Conservation (phyloP, 2,329 filamentous ascomycete species). For the Ophiostoma tasmaniense region DNA sequence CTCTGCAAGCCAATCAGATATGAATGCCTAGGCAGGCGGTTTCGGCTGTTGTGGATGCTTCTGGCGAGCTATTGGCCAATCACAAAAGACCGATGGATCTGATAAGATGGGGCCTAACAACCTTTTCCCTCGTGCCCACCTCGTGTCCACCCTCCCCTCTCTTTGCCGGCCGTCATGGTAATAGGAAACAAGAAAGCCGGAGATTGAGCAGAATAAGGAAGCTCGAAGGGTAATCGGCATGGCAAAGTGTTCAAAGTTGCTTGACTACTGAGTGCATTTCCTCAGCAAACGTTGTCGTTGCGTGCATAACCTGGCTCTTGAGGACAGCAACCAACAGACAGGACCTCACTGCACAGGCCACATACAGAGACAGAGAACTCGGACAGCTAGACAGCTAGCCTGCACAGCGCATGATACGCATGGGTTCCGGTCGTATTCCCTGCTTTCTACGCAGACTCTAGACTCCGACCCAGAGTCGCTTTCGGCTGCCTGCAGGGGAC, state of each 20-base stretch:
- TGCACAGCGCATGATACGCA: not conserved
- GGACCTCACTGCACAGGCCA: too few species aligned
- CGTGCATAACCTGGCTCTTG: not conserved
- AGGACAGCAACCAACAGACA: not conserved
- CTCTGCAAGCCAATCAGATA: constrained; percentile 16
- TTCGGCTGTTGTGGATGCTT: not conserved
- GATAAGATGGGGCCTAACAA: constrained; percentile 18
- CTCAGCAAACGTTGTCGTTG: not conserved
- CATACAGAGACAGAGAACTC: too few species aligned
- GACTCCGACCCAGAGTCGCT: not conserved
- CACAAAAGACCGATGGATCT: constrained; percentile 16
- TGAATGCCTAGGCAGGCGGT: not conserved
- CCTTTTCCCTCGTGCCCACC: not conserved
- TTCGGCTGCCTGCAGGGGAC: not conserved
- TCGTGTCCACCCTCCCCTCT: not conserved
- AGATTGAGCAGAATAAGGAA: not conserved
- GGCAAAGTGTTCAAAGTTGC: not conserved
- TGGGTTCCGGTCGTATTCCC: not conserved
- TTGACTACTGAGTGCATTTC: not conserved
- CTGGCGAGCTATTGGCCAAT: constrained; percentile 18
- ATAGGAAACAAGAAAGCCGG: not conserved
- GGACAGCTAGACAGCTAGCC: too few species aligned
- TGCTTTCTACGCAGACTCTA: not conserved
- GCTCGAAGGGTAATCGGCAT: not conserved
- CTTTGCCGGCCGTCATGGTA: not conserved